Base-by-base conservation (phyloP, 768 basidiomycete species). In the Mycena chlorophos region DNA sequence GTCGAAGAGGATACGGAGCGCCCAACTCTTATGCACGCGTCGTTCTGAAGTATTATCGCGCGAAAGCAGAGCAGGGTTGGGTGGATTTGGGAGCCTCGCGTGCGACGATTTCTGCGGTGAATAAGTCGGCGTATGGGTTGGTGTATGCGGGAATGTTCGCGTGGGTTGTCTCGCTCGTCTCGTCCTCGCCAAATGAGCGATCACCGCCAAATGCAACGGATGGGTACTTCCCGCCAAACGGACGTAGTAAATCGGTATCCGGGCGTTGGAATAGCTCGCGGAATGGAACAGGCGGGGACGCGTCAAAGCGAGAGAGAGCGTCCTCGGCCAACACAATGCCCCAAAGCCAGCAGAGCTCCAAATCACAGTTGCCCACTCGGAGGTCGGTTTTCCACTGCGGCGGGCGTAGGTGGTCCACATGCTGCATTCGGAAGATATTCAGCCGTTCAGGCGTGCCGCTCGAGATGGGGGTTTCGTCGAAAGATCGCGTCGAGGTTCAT, bases 361-460 rank as follows among this genome's bases (percentile, higher is more conserved):
- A 42, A 25, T 55, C 30, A 27, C 61, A 62, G n/a, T 28, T 39
- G 1, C 23, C 30, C 1, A 51, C 54, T 1, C 29, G 49, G 3
- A 62, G 5, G 14, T 52, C 51, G 1, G 49, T 48, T 3, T 30
- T 40, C 28, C 34, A 59, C 2, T 49, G 5, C 3, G 23, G 20
- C 4, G 57, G 54, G 3, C 51, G 47, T 1, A 55, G 37, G 47
- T 62, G 61, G 31, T 62, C 61, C 8, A 51, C 51, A 27, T 51
- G 45, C 3, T 51, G 45, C 20, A 34, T 62, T 0, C 57, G 54
- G 13, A 39, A 34, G 27, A 55, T 16, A 8, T 43, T 49, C 10
- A 62, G 60, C 14, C 56, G 60, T 3, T 52, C 19, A 1, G 51
- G 57, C 2, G 40, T 34, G 3, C 43, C 25, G n/a, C 26, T 62